Percentiles rank a stretch among this genome's conserved stretches.
Evolutionary conservation across 805 yeast species (phyloP).

Genomic region (Hanseniaspora vineae): DNA sequence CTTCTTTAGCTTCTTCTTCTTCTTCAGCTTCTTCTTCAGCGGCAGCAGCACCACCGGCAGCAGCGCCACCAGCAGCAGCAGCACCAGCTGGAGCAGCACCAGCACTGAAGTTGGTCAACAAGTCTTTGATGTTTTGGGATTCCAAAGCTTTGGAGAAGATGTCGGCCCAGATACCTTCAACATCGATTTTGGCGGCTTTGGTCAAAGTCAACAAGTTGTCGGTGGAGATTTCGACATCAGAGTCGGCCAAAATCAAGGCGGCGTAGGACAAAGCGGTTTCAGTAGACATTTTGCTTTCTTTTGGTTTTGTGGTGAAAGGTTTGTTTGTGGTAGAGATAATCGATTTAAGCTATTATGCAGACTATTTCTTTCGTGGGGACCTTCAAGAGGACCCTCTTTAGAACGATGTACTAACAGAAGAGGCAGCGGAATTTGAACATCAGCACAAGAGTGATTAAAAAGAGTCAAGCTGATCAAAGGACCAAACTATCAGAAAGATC

Average conservation of each 20-base stretch:
- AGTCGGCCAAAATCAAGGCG: constrained; percentile 95
- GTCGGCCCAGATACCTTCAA: constrained; percentile 72
- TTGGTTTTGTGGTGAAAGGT: background rate
- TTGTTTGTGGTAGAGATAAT: constrained; percentile 20
- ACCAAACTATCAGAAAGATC: background rate
- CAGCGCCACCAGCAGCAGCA: constrained; percentile 34
- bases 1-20: constrained; percentile 47
- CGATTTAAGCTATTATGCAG: constrained; percentile 24
- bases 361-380: constrained; percentile 20
- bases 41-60: constrained; percentile 33
- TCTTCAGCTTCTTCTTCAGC: constrained; percentile 50
- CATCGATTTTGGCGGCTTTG: constrained; percentile 62
- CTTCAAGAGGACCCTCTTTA: background rate
- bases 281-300: constrained; percentile 43
- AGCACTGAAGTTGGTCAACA: constrained; percentile 46
- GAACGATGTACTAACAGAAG: too few relatives aligned
- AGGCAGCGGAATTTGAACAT: too few relatives aligned
- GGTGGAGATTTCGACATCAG: constrained; percentile 85
- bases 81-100: constrained; percentile 34
- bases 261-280: constrained; percentile 96
- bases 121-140: constrained; percentile 60
- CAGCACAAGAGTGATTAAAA: too few relatives aligned
- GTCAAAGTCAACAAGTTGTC: constrained; percentile 66
- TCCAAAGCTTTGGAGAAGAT: constrained; percentile 74
- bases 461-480: too few relatives aligned